These are phyloP conservation scores for Fistulifera solaris DNA, from an alignment of 108 stramenopile genomes.

Conservation along the genomic window DNA sequence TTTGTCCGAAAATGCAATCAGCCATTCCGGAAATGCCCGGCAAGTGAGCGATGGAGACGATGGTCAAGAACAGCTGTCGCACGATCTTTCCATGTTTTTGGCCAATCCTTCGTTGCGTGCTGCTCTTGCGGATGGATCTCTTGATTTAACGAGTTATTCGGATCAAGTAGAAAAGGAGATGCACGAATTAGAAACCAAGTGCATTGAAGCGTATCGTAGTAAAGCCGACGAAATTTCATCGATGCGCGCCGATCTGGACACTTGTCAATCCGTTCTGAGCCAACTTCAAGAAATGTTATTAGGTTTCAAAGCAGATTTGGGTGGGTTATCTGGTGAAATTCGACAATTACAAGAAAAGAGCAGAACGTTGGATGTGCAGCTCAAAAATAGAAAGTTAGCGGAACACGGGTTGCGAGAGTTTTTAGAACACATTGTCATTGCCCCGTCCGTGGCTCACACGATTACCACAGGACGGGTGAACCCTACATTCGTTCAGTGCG, in stretches of 20 bases:
- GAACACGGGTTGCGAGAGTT: slow-evolving; percentile 83
- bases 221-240: slow-evolving; percentile 52
- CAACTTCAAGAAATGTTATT: slow-evolving; percentile 94
- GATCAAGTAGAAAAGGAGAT: slow-evolving; percentile 73
- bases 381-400: slow-evolving; percentile 87
- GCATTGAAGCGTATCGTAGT: slow-evolving; percentile 59
- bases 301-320: slow-evolving; percentile 98
- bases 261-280: slow-evolving; percentile 89
- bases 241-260: slow-evolving; percentile 76
- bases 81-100: slow-evolving; percentile 74
- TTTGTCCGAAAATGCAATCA: too few species aligned
- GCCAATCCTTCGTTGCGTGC: slow-evolving; percentile 69
- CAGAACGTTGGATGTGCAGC: slow-evolving; percentile 72
- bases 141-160: slow-evolving; percentile 73
- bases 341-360: slow-evolving; percentile 90
- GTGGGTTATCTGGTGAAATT: slow-evolving; percentile 94
- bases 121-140: slow-evolving; percentile 72
- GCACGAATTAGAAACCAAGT: slow-evolving; percentile 55
- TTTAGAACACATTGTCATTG: slow-evolving; percentile 84
- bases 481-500: slow-evolving; percentile 76
- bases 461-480: slow-evolving; percentile 90
- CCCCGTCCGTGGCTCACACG: slow-evolving; percentile 70
- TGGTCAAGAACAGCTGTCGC: slow-evolving; percentile 40
- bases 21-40: too few species aligned
- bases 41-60: too few species aligned